Base-by-base conservation (phyloP, 2,329 filamentous ascomycete species). In the Bipolaris victoriae region DNA sequence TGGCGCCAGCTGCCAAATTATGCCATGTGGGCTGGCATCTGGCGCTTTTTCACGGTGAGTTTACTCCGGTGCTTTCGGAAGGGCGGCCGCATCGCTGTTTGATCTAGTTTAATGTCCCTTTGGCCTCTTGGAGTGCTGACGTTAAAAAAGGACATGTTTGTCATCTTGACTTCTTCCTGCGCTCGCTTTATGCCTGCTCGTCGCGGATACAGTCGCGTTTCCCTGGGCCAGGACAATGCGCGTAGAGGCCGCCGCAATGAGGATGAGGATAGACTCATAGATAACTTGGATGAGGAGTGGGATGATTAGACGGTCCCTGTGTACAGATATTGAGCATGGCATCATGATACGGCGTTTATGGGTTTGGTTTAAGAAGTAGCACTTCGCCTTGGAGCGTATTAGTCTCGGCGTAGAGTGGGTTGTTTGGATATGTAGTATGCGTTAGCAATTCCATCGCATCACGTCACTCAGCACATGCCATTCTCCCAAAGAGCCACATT, bases 1-100 rank as follows among this genome's bases (percentile, higher is more conserved):
- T 98, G 94, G 95, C 87, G 91, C 66, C 95, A 99, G 77, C 81
- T 97, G 66, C 95, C 95, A 51, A 98, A 99, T 79, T 97, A 95
- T 80, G 88, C 86, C 67, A 85, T 97, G 66, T 99, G 95, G 95
- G 88, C 91, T 29, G 89, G 92, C 52, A 90, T 97, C 61, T 88
- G 90, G 79, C 87, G 84, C 66, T 96, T 97, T 75, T 79, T 97
- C 69, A 89, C 85, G 82, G 94, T 95, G 85, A 59, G 68, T 55
- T 26, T 49, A n/a, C 10, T 57, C 49, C 46, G 49, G 31, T 54
- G 55, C 35, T 54, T 46, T 33, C 44, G 37, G 29, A 54, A 44
- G 37, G 41, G 49, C 26, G 37, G 49, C 35, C 43, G 37, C 18
- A 54, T 47, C 22, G 49, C 41, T 9, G 16, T 50, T 29, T 57